Evolutionary conservation across 805 yeast species (phyloP).

Genomic region (Candida loeiensis): DNA sequence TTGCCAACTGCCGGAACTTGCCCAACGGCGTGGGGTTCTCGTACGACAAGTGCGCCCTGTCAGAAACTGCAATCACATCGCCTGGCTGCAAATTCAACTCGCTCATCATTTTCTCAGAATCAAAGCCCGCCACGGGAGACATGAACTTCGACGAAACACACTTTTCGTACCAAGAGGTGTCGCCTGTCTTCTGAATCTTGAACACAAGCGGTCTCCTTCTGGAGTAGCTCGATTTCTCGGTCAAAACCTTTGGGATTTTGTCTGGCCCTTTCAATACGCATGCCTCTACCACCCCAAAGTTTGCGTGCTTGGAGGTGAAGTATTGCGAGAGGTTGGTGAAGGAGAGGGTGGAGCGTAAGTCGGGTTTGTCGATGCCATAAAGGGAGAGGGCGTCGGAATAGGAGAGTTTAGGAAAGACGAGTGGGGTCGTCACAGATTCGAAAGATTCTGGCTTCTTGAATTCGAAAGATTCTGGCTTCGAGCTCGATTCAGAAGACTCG

Average conservation of each 20-base stretch:
- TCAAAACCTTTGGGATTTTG: slow-evolving; percentile 36
- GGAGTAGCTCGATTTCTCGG: slow-evolving; percentile 44
- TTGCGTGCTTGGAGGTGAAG: slow-evolving; percentile 30
- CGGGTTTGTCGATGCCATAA: slow-evolving; percentile 95
- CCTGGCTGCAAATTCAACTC: slow-evolving; percentile 52
- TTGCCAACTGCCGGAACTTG: slow-evolving; percentile 70
- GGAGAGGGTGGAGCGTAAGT: slow-evolving; percentile 60
- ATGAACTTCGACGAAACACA: slow-evolving; percentile 31
- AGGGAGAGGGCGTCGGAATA: slow-evolving; percentile 66
- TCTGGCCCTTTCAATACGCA: slow-evolving; percentile 55
- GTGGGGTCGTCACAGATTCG: slow-evolving; percentile 14
- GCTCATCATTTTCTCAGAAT: slow-evolving; percentile 14
- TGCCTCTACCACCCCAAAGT: slow-evolving; percentile 72
- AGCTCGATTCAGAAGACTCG: no score
- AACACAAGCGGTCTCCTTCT: slow-evolving; percentile 57
- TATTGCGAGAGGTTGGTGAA: slow-evolving; percentile 47
- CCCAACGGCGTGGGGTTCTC: slow-evolving; percentile 98
- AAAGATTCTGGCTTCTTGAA: no score
- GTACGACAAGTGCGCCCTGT: slow-evolving; percentile 64
- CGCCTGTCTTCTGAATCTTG: slow-evolving; percentile 44
- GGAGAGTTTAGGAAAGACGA: slow-evolving; percentile 41
- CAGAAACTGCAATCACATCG: slow-evolving; percentile 74
- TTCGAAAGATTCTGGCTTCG: no score
- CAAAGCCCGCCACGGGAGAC: slow-evolving; percentile 13
- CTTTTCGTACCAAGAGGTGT: slow-evolving; percentile 43